Base-by-base conservation (phyloP, 768 basidiomycete genomes). In the Mycena capillaripes region DNA sequence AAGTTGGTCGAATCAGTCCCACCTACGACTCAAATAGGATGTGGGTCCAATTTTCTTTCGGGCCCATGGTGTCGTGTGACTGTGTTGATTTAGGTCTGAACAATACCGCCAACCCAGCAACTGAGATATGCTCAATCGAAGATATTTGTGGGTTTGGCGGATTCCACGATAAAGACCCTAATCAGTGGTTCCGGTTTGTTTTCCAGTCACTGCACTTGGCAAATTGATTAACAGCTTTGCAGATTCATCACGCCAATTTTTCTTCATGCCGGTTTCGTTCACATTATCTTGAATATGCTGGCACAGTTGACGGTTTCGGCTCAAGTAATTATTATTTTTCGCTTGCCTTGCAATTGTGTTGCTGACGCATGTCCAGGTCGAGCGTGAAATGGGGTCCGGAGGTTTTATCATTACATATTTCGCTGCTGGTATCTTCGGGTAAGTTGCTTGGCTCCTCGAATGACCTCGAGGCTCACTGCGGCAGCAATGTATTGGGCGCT, bases 201-300 rank as follows among this genome's bases (percentile, higher is more conserved):
- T 1, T 5, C 27, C 78, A 25, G 9, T 57, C 10, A 29, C 27
- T 8, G 34, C 53, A 8, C 34, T 60, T 36, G 30, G 16, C 30
- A 21, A 16, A 27, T 42, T 61, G 21, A 40, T 61, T 68, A 14
- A 66, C 76, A 65, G 48, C 74, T 69, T 30, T 52, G 56, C 75
- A 94, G 95, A 73, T 97, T 97, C 78, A 92, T 97, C 75, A 91
- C 92, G 2, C 89, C 97, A 11, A 93, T 97, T 60, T 98, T 99
- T 79, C 82, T 98, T 7, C 97, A 99, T 76, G 98, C 96, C 14
- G 97, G 97, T n/a, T 86, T 99, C 68, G 86, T 99, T n/a, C 97
- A 99, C 79, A 86, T 97, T 40, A 75, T 93, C 5, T 78, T 99
- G 71, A 99, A 99, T 79, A 93, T 98, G 92, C 79, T 97, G 32